phyloP scores from a whole-genome alignment of 2,329 filamentous ascomycete species.

The Fusarium nygamai region DNA sequence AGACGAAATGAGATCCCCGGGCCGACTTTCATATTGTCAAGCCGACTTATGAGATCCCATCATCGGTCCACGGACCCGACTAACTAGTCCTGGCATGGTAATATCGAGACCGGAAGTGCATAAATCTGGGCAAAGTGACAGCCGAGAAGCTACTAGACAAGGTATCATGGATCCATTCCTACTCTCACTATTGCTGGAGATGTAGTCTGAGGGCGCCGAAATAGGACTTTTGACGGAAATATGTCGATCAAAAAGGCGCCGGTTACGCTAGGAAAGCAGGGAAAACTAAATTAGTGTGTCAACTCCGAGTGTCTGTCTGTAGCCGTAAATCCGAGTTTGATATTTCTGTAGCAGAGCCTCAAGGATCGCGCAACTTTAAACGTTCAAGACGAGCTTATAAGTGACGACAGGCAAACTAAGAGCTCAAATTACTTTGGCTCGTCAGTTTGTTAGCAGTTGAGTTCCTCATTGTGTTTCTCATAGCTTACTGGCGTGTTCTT shows the following conservation, averaged over 20 bases:
- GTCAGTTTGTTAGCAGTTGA: background rate
- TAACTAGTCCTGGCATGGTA: slow-evolving; percentile 30
- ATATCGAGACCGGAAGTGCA: slow-evolving; percentile 32
- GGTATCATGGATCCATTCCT: slow-evolving; percentile 23
- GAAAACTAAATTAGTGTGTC: slow-evolving; percentile 4
- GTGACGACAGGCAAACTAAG: background rate
- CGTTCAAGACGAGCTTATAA: background rate
- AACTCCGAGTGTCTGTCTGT: background rate
- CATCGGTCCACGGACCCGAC: slow-evolving; percentile 23
- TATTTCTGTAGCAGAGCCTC: background rate
- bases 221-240: slow-evolving; percentile 11
- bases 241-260: background rate
- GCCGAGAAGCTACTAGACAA: slow-evolving; percentile 27
- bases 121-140: slow-evolving; percentile 25
- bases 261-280: background rate
- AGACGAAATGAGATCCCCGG: slow-evolving; percentile 5
- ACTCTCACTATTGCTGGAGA: slow-evolving; percentile 6
- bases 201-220: slow-evolving; percentile 8
- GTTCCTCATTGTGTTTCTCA: too few species aligned
- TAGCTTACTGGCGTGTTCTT: too few species aligned
- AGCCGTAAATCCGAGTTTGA: background rate
- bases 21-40: slow-evolving; percentile 6
- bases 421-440: too few species aligned
- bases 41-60: slow-evolving; percentile 27
- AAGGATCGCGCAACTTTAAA: background rate